These are phyloP conservation scores for Geranium rotundifolium DNA, from an alignment of 345 rosid genomes.

Conservation along the genomic window DNA sequence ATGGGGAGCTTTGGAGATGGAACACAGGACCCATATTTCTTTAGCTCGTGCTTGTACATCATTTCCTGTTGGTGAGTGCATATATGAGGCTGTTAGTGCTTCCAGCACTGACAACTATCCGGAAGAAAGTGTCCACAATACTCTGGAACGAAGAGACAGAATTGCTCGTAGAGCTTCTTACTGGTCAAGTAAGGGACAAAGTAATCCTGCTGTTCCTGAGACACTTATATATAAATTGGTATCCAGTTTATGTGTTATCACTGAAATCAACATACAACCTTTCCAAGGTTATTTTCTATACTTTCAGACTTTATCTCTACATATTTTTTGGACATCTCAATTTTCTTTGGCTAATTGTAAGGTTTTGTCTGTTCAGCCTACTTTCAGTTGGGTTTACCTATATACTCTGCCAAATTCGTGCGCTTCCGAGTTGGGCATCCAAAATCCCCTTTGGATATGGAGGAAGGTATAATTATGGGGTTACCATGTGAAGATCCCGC, in stretches of 20 bases:
- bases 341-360: conserved; percentile 6
- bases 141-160: conserved; percentile 45
- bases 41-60: conserved; percentile 38
- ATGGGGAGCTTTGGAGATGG: conserved; percentile 37
- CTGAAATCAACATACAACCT: conserved; percentile 65
- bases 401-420: conserved; percentile 69
- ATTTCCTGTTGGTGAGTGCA: conserved; percentile 34
- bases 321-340: background rate
- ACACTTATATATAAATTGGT: conserved; percentile 57
- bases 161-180: conserved; percentile 51
- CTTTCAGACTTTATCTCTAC: background rate
- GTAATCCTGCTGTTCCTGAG: conserved; percentile 61
- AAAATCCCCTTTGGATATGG: conserved; percentile 15
- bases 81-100: conserved; percentile 51
- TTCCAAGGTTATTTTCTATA: conserved; percentile 47
- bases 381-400: conserved; percentile 60
- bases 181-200: conserved; percentile 90
- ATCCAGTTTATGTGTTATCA: conserved; percentile 57
- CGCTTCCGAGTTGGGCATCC: conserved; percentile 64
- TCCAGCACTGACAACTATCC: conserved; percentile 92
- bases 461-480: conserved; percentile 3
- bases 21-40: conserved; percentile 63
- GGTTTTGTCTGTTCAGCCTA: conserved; percentile 39
- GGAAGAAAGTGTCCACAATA: conserved; percentile 61
- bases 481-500: conserved; percentile 19